Conservation (phyloP, 1,284 basidiomycete genomes). For the Heterobasidion occidentale region DNA sequence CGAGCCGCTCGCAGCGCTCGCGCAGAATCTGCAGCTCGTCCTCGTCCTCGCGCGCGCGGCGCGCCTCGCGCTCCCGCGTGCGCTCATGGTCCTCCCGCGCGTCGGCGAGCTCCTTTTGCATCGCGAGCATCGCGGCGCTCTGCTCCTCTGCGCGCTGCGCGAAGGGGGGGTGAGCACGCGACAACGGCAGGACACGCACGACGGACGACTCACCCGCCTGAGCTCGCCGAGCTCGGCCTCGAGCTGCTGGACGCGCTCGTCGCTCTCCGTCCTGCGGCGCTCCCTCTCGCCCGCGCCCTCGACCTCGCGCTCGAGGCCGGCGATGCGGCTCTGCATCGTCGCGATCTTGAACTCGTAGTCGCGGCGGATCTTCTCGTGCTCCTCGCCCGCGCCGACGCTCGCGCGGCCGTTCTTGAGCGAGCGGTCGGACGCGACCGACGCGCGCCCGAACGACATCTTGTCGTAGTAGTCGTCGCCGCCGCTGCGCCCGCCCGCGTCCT, state of each 20-base stretch:
- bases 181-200: constrained; percentile 1
- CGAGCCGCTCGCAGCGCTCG: constrained; percentile 66
- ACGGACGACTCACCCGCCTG: constrained; percentile 36
- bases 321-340: constrained; percentile 76
- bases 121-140: constrained; percentile 46
- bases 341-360: constrained; percentile 94
- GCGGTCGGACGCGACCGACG: constrained; percentile 54
- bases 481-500: constrained; percentile 28
- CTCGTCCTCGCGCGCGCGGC: constrained; percentile 55
- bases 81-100: constrained; percentile 48
- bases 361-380: constrained; percentile 66
- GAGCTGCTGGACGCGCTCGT: constrained; percentile 46
- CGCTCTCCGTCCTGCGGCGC: constrained; percentile 38
- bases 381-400: constrained; percentile 31
- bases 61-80: constrained; percentile 47
- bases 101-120: constrained; percentile 71
- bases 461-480: constrained; percentile 65
- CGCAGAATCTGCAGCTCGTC: constrained; percentile 70
- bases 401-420: constrained; percentile 31
- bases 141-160: constrained; percentile 66
- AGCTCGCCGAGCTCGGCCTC: constrained; percentile 59
- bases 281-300: constrained; percentile 45
- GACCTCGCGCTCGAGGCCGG: constrained; percentile 60
- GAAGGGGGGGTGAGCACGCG: constrained; percentile 2
- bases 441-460: constrained; percentile 50